Conservation (phyloP, 169 alveolate species). For the Plasmodium knowlesi region DNA sequence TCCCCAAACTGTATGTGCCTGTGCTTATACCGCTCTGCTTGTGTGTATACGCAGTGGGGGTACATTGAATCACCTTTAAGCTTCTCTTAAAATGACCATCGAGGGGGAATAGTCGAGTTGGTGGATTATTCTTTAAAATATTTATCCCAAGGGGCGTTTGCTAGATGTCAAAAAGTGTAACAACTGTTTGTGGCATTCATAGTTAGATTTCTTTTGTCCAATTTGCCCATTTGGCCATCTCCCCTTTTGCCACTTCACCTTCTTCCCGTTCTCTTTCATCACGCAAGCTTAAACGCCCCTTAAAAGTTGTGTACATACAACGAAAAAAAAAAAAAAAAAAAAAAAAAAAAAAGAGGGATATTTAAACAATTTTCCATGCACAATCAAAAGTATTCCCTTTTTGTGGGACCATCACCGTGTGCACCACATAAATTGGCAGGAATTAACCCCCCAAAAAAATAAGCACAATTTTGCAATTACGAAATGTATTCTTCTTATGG, state of each 20-base stretch:
- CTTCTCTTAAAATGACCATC: neutral
- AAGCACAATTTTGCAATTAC: neutral
- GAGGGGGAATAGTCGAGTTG: neutral
- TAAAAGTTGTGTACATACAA: constrained; percentile 38
- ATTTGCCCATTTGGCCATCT: neutral
- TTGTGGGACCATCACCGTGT: neutral
- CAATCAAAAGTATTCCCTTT: neutral
- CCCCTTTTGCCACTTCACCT: neutral
- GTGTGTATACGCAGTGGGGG: neutral
- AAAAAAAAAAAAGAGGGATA: neutral
- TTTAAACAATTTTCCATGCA: neutral
- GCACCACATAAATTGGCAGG: neutral
- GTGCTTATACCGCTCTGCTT: neutral
- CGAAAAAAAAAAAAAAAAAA: neutral
- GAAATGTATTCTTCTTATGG: neutral
- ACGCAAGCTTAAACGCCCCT: neutral
- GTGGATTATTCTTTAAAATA: neutral
- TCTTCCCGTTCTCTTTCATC: constrained; percentile 3
- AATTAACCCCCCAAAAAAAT: neutral
- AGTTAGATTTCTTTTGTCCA: neutral
- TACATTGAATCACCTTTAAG: neutral
- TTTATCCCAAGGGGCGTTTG: neutral
- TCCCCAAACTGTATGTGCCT: neutral
- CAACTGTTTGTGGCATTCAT: neutral
- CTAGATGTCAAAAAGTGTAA: neutral